Evolutionary conservation across 148 eudicot genomes (phyloP), one percentile per base, ranked within the genome.

Genomic region (Rheum nobile): DNA sequence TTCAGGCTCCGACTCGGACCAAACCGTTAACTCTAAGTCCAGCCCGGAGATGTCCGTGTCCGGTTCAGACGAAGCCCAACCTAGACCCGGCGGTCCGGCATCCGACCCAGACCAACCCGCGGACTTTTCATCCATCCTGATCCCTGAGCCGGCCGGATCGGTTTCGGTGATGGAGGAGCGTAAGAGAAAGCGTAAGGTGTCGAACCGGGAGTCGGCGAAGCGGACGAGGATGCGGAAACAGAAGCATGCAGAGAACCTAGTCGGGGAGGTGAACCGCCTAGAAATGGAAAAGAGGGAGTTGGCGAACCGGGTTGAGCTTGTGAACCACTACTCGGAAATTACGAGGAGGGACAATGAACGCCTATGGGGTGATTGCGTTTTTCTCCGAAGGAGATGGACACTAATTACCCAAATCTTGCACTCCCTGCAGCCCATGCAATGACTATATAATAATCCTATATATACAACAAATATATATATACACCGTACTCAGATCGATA

Each of bases 161-260:
- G 31, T 13, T 19, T 67, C 43, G 42, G 17, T 34, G 61, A 55
- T 73, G 71, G 85, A 82, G 21, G 90, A 86, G 63, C 82, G 76
- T 69, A 84, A 79, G 78, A 42, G 83, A 76, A 82, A 79, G 84
- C 82, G 87, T 52, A 82, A 74, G 87, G 61, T 82, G 26, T 84
- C 86, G 37, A 86, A 86, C 38, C 85, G 87, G 12, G 87, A 86
- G 71, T 86, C 90, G 8, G 90, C 90, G 2, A 80, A 80, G 75
- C 77, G 87, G 21, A 84, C 90, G 28, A 83, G 90, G 81, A 76
- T 78, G 80, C 83, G 81, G 74, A 82, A 75, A 69, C 84, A 82
- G 78, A 78, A 81, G 44, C 86, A 84, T 78, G 44, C 81, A 43
- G 82, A 86, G 57, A 80, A 86, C 31, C 75, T 86, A 68, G 81